Conservation (phyloP, 768 basidiomycete species). For the Erythrobasidium yunnanense region DNA sequence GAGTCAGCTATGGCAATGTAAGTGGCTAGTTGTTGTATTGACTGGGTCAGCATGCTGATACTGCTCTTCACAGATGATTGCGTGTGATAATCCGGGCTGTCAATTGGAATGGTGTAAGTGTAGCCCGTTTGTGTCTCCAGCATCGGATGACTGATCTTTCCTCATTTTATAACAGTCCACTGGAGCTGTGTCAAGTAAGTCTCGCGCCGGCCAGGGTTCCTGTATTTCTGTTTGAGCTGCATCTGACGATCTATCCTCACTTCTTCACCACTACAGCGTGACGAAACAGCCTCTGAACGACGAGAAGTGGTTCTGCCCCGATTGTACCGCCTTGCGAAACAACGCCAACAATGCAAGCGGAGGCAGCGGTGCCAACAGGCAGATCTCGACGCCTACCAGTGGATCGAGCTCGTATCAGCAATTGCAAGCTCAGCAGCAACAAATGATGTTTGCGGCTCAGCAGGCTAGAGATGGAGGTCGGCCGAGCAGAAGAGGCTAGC, state of each 20-base stretch:
- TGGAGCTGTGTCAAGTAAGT: conserved; percentile 14
- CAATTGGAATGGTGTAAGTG: conserved; percentile 17
- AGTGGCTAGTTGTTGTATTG: too few species aligned
- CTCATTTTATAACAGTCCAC: background rate
- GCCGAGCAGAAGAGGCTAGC: conserved; percentile 13
- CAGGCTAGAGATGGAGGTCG: conserved; percentile 15
- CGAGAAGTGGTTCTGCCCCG: conserved; percentile 23
- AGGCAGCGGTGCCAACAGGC: conserved; percentile 18
- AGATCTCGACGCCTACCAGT: background rate
- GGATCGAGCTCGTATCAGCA: conserved; percentile 5
- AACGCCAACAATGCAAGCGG: background rate
- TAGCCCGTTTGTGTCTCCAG: background rate
- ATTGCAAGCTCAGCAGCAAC: conserved; percentile 18
- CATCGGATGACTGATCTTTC: background rate
- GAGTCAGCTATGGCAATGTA: conserved; percentile 25
- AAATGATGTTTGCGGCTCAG: conserved; percentile 23
- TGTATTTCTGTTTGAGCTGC: too few species aligned
- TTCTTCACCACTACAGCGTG: background rate
- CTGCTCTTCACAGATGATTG: conserved; percentile 25
- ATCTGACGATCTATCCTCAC: background rate
- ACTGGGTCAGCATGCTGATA: background rate
- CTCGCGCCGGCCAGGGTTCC: too few species aligned
- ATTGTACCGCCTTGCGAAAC: background rate
- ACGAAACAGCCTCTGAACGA: conserved; percentile 18
- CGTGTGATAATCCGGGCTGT: conserved; percentile 29